These are phyloP conservation scores for Corylus avellana DNA, from an alignment of 306 rosid genomes.

Conservation along the genomic window DNA sequence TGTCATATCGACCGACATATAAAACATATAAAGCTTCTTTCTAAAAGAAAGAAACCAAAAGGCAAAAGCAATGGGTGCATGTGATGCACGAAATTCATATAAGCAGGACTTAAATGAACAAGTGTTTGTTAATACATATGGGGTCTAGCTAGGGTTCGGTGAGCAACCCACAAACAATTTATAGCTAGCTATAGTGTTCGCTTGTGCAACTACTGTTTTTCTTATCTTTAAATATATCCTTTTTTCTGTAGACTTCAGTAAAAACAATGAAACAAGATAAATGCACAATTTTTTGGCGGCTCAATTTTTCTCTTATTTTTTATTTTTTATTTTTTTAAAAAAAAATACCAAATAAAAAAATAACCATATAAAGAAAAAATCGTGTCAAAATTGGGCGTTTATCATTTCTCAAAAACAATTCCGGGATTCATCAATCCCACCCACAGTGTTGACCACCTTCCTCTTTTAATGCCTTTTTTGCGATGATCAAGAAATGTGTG, in stretches of 20 bases:
- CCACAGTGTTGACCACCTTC: slow-evolving; percentile 53
- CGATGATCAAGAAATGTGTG: slow-evolving; percentile 16
- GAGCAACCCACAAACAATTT: slow-evolving; percentile 62
- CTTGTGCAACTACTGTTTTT: slow-evolving; percentile 35
- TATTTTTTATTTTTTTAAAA: too few relatives aligned
- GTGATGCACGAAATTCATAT: background rate
- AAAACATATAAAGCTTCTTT: too few relatives aligned
- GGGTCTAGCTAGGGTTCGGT: slow-evolving; percentile 62
- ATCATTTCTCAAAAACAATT: slow-evolving; percentile 3
- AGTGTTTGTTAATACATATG: slow-evolving; percentile 37
- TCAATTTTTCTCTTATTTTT: too few relatives aligned
- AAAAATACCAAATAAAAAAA: too few relatives aligned
- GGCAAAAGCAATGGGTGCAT: background rate
- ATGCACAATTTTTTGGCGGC: too few relatives aligned
- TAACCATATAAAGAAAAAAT: too few relatives aligned
- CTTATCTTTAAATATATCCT: background rate
- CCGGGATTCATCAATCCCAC: slow-evolving; percentile 44
- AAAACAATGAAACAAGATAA: slow-evolving; percentile 3
- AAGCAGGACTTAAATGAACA: slow-evolving; percentile 21
- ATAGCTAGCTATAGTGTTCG: slow-evolving; percentile 16
- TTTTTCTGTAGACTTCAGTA: background rate
- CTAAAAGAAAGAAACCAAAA: too few relatives aligned
- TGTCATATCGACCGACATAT: too few relatives aligned
- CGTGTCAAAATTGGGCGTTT: too few relatives aligned
- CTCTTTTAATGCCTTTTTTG: slow-evolving; percentile 37